Evolutionary conservation across 108 stramenopile species (phyloP).

Genomic region (Nitzschia sp.): DNA sequence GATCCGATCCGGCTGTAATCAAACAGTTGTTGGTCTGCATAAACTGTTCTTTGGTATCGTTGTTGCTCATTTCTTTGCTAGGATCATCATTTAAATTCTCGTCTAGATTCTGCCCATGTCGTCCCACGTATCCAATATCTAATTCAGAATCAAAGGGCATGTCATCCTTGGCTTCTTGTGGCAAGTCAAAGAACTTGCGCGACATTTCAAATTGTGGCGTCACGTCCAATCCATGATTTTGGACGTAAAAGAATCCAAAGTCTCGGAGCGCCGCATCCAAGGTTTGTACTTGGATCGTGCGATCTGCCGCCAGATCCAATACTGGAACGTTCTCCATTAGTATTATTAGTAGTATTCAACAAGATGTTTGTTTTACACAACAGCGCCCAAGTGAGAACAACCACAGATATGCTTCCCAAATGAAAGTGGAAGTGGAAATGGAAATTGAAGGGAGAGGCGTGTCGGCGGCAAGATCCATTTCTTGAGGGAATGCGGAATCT

Average conservation of each 20-base stretch:
- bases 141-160: conserved; percentile 21
- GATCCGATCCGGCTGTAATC: conserved; percentile 8
- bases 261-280: conserved; percentile 11
- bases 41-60: conserved; percentile 24
- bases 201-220: conserved; percentile 7
- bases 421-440: no score
- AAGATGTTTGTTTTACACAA: no score
- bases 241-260: conserved; percentile 25
- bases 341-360: no score
- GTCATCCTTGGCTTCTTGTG: background rate
- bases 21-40: conserved; percentile 23
- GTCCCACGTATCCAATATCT: conserved; percentile 18
- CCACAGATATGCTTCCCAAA: no score
- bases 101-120: conserved; percentile 4
- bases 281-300: background rate
- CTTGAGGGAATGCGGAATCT: no score
- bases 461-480: no score
- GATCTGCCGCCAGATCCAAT: background rate
- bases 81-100: background rate
- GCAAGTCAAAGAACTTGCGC: conserved; percentile 12
- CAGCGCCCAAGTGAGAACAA: no score
- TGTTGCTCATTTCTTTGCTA: background rate
- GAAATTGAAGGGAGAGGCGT: no score
- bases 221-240: conserved; percentile 15
- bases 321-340: conserved; percentile 1